Evolutionary conservation across 805 yeast species (phyloP), one percentile per base, ranked within the genome.

Genomic region (Cyberlindnera galapagoensis): DNA sequence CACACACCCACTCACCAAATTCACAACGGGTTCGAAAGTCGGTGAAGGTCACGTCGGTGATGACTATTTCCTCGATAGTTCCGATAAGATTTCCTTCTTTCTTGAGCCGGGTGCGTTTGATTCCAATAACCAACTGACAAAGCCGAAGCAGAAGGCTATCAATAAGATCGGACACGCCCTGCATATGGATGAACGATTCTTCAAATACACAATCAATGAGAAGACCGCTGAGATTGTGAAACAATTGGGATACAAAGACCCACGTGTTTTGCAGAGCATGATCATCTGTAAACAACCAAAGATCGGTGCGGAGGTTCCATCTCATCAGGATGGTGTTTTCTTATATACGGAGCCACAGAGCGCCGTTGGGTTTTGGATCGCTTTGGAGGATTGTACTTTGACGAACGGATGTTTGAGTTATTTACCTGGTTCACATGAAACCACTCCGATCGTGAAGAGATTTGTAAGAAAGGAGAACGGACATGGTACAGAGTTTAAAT

Each of bases 151-250:
- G 18, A 57, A 54, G 39, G 71, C 88, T 1, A 65, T 83, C 49
- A 83, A 83, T 57, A 83, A 83, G 57, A 74, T 83, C 25, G 94
- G 92, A 5, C 94, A 83, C 49, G 85, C 83, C 1, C 53, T 83
- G 11, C 94, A 83, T 47, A 63, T 69, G 48, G 74, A 76, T 38
- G 60, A 62, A 0, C 20, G 28, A 3, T 83, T 76, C 46, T 52
- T 52, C 15, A 42, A 55, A 9, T 53, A 75, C 17, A 76, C 90
- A 0, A 62, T 77, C 22, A 69, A 67, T 34, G 59, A 52, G 1
- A 65, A 70, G 20, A 69, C 79, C 6, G 52, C 61, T 25, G 65
- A 51, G 0, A 71, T 82, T 25, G 80, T 79, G 9, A 46, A 54
- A 6, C 64, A 68, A 31, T 56, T 83, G 29, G 63, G 70, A 0